phyloP scores from a whole-genome alignment of 441 rosid species.

The Pelargonium citronellum region DNA sequence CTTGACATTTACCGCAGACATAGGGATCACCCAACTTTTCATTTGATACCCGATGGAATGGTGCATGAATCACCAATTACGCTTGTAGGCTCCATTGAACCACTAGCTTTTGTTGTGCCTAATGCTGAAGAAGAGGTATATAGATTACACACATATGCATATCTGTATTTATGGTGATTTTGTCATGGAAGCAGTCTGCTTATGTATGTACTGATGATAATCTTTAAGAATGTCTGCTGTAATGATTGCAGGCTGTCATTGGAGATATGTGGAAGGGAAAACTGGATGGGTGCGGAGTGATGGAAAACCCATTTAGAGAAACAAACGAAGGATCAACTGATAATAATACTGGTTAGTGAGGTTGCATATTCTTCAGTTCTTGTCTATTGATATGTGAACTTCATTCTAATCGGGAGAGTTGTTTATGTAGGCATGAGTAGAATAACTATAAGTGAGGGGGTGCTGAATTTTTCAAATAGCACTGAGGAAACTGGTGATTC shows the following conservation, averaged over 20 bases:
- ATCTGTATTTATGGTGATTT: neutral
- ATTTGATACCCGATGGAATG: conserved; percentile 44
- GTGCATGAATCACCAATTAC: conserved; percentile 45
- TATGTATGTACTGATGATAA: neutral
- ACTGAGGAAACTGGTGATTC: neutral
- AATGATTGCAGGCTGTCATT: conserved; percentile 41
- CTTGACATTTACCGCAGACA: conserved; percentile 75
- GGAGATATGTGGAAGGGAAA: conserved; percentile 66
- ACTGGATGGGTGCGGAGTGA: conserved; percentile 50
- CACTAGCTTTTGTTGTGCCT: conserved; percentile 71
- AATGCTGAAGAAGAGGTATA: conserved; percentile 64
- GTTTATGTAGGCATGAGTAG: neutral
- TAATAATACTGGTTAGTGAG: conserved; percentile 33
- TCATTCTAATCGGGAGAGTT: neutral
- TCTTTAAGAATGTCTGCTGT: neutral
- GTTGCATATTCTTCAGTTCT: neutral
- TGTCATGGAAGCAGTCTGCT: neutral
- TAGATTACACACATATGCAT: neutral
- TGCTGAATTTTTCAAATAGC: neutral
- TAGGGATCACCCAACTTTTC: conserved; percentile 39
- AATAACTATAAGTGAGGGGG: neutral
- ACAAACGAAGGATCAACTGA: conserved; percentile 38
- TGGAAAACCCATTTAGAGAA: conserved; percentile 33
- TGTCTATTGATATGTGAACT: neutral
- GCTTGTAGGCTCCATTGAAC: conserved; percentile 35